phyloP scores from a whole-genome alignment of 768 basidiomycete genomes.

The Gloeopeniophorella convolvens region DNA sequence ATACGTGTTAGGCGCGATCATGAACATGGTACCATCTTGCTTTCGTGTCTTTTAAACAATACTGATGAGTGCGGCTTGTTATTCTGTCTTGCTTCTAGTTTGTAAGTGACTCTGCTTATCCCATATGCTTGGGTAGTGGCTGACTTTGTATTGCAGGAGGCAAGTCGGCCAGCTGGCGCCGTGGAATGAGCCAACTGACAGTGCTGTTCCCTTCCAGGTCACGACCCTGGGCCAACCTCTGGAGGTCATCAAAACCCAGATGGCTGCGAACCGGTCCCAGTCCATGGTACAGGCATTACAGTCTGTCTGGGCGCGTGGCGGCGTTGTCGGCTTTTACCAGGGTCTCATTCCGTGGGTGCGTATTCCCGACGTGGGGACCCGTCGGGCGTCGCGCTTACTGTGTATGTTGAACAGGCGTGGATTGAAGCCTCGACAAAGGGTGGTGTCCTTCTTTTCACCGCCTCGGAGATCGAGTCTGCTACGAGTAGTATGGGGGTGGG shows the following conservation, averaged over 20 bases:
- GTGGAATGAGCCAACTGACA: background rate
- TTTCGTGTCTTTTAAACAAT: background rate
- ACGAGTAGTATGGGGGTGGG: constrained; percentile 59
- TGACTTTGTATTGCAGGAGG: constrained; percentile 48
- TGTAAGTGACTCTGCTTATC: constrained; percentile 26
- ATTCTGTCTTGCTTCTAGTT: constrained; percentile 24
- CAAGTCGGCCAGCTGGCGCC: constrained; percentile 33
- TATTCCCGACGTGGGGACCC: background rate
- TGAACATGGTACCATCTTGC: constrained; percentile 82
- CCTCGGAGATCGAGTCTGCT: constrained; percentile 85
- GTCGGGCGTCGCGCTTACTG: constrained; percentile 1
- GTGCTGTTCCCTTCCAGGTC: constrained; percentile 47
- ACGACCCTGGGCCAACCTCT: constrained; percentile 97
- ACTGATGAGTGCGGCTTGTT: constrained; percentile 9
- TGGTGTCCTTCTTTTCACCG: constrained; percentile 91
- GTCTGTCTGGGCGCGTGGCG: constrained; percentile 89
- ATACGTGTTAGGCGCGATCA: constrained; percentile 67
- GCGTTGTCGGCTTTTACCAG: constrained; percentile 88
- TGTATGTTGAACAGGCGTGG: constrained; percentile 66
- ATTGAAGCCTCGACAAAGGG: constrained; percentile 99
- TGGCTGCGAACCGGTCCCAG: constrained; percentile 95
- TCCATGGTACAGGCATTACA: constrained; percentile 80
- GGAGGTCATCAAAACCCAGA: constrained; percentile 98
- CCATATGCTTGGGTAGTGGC: constrained; percentile 24
- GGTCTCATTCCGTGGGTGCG: constrained; percentile 97